phyloP scores from a whole-genome alignment of 2,329 filamentous ascomycete genomes.

The Malbranchea cinnamomea region DNA sequence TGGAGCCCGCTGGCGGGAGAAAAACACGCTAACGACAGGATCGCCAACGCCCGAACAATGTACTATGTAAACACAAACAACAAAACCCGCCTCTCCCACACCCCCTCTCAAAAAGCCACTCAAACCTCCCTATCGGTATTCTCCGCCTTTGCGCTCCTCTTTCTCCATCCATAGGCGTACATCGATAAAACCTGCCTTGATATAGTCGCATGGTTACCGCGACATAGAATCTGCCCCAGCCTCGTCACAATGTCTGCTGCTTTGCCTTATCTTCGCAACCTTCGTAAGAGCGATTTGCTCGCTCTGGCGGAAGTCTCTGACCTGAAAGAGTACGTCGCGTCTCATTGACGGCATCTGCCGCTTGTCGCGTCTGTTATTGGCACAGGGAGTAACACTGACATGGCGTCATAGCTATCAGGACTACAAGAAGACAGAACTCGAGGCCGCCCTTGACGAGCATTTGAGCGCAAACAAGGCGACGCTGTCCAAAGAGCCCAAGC shows the following conservation, averaged over 20 bases:
- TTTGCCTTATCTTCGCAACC: conserved; percentile 61
- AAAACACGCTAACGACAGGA: conserved; percentile 3
- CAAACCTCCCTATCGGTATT: conserved; percentile 10
- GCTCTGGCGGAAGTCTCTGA: conserved; percentile 59
- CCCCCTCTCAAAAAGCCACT: conserved; percentile 7
- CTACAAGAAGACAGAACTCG: conserved; percentile 66
- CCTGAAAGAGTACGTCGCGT: conserved; percentile 51
- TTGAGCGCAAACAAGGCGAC: conserved; percentile 53
- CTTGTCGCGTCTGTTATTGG: conserved; percentile 1
- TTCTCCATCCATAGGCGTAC: conserved; percentile 6
- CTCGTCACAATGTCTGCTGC: conserved; percentile 42
- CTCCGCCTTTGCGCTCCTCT: neutral
- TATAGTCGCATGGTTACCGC: conserved; percentile 34
- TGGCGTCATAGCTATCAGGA: conserved; percentile 44
- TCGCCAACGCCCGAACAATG: no score
- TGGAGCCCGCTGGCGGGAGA: no score
- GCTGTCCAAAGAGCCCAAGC: conserved; percentile 47
- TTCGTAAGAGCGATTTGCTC: conserved; percentile 68
- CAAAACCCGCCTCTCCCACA: neutral
- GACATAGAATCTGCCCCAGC: conserved; percentile 21
- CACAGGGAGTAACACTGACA: conserved; percentile 8
- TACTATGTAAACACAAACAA: neutral
- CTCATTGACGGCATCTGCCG: conserved; percentile 3
- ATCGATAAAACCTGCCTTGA: conserved; percentile 1
- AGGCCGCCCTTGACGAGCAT: conserved; percentile 56